Percentiles rank a stretch among this genome's conserved stretches.
phyloP scores from a whole-genome alignment of 2,329 filamentous ascomycete species.

The Colletotrichum ledebouriae region DNA sequence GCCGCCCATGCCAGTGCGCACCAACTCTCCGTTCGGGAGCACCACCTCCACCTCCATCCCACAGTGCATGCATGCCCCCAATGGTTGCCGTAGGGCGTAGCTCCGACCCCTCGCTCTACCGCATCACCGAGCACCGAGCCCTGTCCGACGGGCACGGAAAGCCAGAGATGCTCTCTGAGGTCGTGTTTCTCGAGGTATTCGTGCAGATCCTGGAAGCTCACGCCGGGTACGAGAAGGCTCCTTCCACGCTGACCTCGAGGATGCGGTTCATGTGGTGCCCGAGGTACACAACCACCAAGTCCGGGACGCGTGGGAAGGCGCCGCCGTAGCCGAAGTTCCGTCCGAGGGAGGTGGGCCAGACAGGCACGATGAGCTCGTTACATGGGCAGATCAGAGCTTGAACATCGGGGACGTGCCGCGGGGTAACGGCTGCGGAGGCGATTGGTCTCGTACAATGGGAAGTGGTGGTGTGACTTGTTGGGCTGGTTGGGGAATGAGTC shows the following conservation, averaged over 20 bases:
- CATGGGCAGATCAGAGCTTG: constrained; percentile 55
- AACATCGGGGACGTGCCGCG: constrained; percentile 56
- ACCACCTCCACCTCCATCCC: constrained; percentile 61
- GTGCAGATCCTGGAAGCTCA: constrained; percentile 54
- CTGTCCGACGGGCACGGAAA: constrained; percentile 59
- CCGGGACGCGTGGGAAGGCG: constrained; percentile 56
- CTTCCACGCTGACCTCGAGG: constrained; percentile 54
- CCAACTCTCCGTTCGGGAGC: constrained; percentile 56
- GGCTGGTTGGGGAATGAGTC: constrained; percentile 44
- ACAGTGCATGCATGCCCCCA: constrained; percentile 52
- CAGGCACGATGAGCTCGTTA: constrained; percentile 52
- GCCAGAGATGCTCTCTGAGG: constrained; percentile 56
- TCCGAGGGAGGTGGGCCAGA: constrained; percentile 55
- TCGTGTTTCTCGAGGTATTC: constrained; percentile 52
- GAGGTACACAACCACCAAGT: constrained; percentile 58
- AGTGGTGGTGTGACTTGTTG: constrained; percentile 53
- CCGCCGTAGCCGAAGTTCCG: constrained; percentile 60
- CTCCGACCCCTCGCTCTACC: constrained; percentile 60
- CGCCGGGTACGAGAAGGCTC: constrained; percentile 59
- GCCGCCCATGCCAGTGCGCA: constrained; percentile 58
- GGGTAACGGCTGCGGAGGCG: constrained; percentile 53
- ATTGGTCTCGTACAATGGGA: constrained; percentile 57
- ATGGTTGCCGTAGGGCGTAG: constrained; percentile 61
- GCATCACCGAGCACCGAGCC: constrained; percentile 62
- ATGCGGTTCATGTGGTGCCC: constrained; percentile 57